Evolutionary conservation across 2,329 filamentous ascomycete species (phyloP), one percentile per base, ranked within the genome.

Genomic region (Pseudogymnoascus sp.): DNA sequence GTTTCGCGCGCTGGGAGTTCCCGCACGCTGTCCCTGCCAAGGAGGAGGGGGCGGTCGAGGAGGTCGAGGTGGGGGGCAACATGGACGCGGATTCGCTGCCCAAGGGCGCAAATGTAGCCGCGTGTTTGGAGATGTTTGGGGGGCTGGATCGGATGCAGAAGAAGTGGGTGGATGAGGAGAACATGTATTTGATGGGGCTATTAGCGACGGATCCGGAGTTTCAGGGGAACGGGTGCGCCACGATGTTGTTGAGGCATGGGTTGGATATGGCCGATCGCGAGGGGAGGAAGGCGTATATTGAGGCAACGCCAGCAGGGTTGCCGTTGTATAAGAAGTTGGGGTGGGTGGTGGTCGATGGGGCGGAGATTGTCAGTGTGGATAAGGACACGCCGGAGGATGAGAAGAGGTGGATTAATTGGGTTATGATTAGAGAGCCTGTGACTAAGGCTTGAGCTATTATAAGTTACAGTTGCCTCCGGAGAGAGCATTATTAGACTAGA

Each of bases 281-380:
- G 28, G 70, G 69, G 2, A 66, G 71, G 54, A 70, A 65, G 60
- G 64, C 66, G 1, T 76, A 74, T 61, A 68, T 77, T 30, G 75
- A 77, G 64, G 73, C 74, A n/a, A 75, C 75, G 7, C 62, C 66
- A 1, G 65, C 64, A 0, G 75, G 74, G 2, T 69, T 68, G 58
- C 70, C 70, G 9, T 22, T 78, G 12, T 78, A 78, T 62, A 66
- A 69, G 64, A 73, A 72, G 63, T 59, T 74, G 4, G 74, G 75
- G 8, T 77, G 74, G 60, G 67, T 66, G 58, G 67, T 70, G 43
- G 66, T 75, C 1, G 74, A 75, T 50, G 60, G 67, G 25, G 60
- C 75, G 11, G 61, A 62, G 57, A 58, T 58, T 38, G 18, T 58
- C 12, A 37, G 38, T 39, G 6, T 67, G 34, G 25, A 20, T n/a